These are phyloP conservation scores for Penicillium brevicompactum DNA, from an alignment of 2,329 filamentous ascomycete genomes.

Conservation along the genomic window DNA sequence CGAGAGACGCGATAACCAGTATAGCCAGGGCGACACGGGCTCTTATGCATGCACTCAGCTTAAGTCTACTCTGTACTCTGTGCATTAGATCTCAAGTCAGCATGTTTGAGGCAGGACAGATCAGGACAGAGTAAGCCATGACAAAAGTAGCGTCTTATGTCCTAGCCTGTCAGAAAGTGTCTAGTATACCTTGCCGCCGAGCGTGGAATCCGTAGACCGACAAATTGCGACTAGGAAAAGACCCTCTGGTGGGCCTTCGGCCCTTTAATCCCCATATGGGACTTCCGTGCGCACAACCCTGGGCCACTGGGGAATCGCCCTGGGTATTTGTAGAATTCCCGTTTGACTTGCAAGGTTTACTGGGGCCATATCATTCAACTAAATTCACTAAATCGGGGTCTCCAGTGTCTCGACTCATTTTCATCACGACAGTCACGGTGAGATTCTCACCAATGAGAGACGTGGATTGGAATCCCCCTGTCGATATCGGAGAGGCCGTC, in stretches of 20 bases:
- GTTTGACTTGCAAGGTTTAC: slow-evolving; percentile 9
- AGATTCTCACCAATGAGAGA: slow-evolving; percentile 26
- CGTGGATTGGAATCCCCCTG: background rate
- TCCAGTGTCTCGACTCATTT: slow-evolving; percentile 16
- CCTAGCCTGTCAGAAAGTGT: slow-evolving; percentile 15
- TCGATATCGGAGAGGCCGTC: slow-evolving; percentile 23
- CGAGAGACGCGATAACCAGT: slow-evolving; percentile 19
- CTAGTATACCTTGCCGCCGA: slow-evolving; percentile 8
- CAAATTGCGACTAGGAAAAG: slow-evolving; percentile 4
- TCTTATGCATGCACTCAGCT: slow-evolving; percentile 12
- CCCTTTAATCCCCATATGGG: slow-evolving; percentile 8
- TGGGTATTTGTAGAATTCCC: slow-evolving; percentile 17
- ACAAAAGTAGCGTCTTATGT: slow-evolving; percentile 11
- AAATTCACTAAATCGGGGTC: background rate
- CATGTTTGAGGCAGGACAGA: background rate
- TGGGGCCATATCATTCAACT: slow-evolving; percentile 9
- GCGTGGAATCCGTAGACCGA: slow-evolving; percentile 13
- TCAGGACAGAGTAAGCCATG: slow-evolving; percentile 3
- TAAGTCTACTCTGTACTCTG: slow-evolving; percentile 4
- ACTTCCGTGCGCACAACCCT: slow-evolving; percentile 19
- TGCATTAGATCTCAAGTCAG: background rate
- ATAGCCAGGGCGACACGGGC: slow-evolving; percentile 9
- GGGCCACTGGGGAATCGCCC: slow-evolving; percentile 1
- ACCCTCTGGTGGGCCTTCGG: slow-evolving; percentile 11
- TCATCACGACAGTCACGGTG: slow-evolving; percentile 24